Percentiles rank a stretch among this genome's conserved stretches.
These are phyloP conservation scores for Dothiorella sarmentorum DNA, from an alignment of 2,329 filamentous ascomycete genomes.

Conservation along the genomic window DNA sequence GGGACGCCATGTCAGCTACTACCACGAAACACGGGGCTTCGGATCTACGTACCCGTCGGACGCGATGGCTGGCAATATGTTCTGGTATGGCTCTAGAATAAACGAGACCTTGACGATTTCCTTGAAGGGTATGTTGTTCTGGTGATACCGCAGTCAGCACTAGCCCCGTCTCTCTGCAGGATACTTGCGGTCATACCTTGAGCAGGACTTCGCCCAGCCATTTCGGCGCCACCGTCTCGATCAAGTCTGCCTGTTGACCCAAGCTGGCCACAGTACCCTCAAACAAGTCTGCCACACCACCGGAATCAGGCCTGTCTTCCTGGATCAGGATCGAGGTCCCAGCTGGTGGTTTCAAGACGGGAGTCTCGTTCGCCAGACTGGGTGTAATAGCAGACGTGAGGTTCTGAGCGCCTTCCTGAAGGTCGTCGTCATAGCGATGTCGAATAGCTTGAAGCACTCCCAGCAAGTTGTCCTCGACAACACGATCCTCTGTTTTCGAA, in stretches of 20 bases:
- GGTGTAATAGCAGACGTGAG: constrained; percentile 65
- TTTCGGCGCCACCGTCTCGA: constrained; percentile 82
- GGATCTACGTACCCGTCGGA: constrained; percentile 52
- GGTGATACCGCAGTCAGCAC: background rate
- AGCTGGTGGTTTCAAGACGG: constrained; percentile 67
- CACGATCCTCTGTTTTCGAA: constrained; percentile 62
- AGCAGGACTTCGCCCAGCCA: constrained; percentile 91
- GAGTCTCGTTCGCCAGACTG: constrained; percentile 69
- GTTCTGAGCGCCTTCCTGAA: constrained; percentile 48
- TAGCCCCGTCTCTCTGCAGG: background rate
- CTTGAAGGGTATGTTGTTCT: constrained; percentile 79
- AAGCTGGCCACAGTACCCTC: constrained; percentile 79
- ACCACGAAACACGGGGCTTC: no score
- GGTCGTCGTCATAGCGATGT: constrained; percentile 67
- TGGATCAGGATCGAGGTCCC: constrained; percentile 63
- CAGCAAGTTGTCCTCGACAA: constrained; percentile 70
- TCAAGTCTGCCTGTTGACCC: constrained; percentile 71
- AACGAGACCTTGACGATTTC: constrained; percentile 98
- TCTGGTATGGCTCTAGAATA: constrained; percentile 76
- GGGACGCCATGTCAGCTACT: background rate
- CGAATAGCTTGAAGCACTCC: constrained; percentile 71
- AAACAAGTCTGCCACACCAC: constrained; percentile 78
- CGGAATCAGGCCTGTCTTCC: constrained; percentile 60
- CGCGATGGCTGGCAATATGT: constrained; percentile 71
- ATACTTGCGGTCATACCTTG: constrained; percentile 45